A percentile compares a stretch with the other conserved stretches of the same genome.
Conservation (phyloP, 441 rosid genomes). For the Pelargonium myrrhifolium region DNA sequence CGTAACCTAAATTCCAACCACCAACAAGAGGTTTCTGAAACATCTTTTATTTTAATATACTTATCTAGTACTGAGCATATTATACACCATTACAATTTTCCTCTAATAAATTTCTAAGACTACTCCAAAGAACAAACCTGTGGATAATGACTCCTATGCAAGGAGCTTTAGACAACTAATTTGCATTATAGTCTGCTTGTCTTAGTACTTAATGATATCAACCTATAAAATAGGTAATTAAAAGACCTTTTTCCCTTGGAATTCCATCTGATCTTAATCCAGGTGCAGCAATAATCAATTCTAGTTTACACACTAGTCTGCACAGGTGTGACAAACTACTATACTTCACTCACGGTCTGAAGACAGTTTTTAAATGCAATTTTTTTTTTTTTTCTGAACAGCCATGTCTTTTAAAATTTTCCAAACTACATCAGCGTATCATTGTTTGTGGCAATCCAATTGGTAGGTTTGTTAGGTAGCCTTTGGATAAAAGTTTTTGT, state of each 20-base stretch:
- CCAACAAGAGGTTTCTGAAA: background rate
- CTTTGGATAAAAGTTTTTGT: no score
- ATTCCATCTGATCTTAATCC: background rate
- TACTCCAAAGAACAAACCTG: background rate
- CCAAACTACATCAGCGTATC: background rate
- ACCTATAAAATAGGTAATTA: background rate
- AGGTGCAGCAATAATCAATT: constrained; percentile 1
- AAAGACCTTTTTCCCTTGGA: background rate
- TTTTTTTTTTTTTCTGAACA: background rate
- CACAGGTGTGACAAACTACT: background rate
- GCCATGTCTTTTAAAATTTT: background rate
- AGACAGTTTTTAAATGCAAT: background rate
- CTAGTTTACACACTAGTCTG: background rate
- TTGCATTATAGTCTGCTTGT: background rate
- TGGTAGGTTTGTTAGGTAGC: background rate
- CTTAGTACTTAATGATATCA: background rate
- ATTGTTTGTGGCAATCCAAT: background rate
- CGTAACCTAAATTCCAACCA: background rate
- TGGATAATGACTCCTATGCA: background rate
- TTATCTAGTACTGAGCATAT: background rate
- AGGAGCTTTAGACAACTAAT: background rate
- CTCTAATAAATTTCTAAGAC: background rate
- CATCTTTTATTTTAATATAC: background rate
- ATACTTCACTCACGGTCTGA: background rate
- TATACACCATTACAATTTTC: background rate